Evolutionary conservation across 306 rosid genomes (phyloP).

Genomic region (Alnus rubra): DNA sequence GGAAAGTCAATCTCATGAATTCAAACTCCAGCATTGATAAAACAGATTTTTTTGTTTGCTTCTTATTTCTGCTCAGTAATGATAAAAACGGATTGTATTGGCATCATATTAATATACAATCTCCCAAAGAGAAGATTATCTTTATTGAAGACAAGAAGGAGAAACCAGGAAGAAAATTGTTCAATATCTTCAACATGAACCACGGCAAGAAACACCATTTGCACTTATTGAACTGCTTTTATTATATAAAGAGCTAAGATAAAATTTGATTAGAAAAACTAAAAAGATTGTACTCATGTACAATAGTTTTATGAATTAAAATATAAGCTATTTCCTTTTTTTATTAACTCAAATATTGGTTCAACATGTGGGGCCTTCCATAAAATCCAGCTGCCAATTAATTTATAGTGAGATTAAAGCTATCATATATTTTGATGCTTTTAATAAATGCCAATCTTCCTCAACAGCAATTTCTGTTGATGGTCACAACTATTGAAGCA

Average conservation of each 20-base stretch:
- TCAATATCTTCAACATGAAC: background rate
- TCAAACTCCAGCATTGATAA: conserved; percentile 13
- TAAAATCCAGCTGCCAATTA: background rate
- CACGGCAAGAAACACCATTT: conserved; percentile 6
- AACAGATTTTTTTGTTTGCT: conserved; percentile 3
- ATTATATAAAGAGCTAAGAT: background rate
- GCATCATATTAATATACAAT: background rate
- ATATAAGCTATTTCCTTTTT: too few species aligned
- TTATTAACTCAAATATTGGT: background rate
- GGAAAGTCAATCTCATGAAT: conserved; percentile 29
- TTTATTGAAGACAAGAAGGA: background rate
- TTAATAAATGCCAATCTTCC: background rate
- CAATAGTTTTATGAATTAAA: background rate
- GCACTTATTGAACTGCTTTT: background rate
- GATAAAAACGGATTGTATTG: background rate
- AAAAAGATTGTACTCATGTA: too few species aligned
- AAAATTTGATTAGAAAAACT: background rate
- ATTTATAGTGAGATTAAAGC: background rate
- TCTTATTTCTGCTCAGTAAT: background rate
- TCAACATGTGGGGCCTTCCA: background rate
- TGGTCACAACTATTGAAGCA: background rate
- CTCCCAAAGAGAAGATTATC: background rate
- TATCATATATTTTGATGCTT: background rate
- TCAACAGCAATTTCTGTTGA: background rate
- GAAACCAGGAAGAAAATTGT: background rate